phyloP scores from a whole-genome alignment of 2,329 filamentous ascomycete genomes.

The Neofusicoccum sp. region DNA sequence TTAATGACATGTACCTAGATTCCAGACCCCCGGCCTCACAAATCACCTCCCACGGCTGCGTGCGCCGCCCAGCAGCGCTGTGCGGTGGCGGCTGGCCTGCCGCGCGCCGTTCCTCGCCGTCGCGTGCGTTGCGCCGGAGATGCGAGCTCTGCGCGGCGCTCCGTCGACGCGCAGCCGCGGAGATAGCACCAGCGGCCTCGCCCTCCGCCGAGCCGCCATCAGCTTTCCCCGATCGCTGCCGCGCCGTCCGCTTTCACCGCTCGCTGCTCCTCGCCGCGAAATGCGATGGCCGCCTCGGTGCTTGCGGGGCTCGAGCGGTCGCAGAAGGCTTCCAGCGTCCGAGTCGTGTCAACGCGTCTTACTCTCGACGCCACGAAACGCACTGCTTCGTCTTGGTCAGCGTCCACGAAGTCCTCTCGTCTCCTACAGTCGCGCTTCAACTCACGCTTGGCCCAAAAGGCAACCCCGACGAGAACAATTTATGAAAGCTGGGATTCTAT shows the following conservation, averaged over 20 bases:
- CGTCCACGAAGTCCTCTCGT: no score
- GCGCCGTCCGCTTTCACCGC: neutral
- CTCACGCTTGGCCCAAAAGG: no score
- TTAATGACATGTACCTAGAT: conserved; percentile 8
- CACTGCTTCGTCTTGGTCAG: no score
- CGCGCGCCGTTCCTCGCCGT: neutral
- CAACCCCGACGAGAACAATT: no score
- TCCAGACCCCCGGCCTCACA: conserved; percentile 12
- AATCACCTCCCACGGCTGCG: conserved; percentile 2
- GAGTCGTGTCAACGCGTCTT: no score
- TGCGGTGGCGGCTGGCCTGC: neutral
- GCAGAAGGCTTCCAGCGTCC: no score
- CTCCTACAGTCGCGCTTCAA: no score
- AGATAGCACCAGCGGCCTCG: neutral
- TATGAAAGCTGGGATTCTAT: no score
- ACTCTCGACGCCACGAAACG: no score
- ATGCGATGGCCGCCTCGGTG: no score
- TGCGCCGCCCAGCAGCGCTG: neutral
- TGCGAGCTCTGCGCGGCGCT: neutral
- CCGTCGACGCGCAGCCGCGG: neutral
- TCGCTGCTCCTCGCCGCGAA: neutral
- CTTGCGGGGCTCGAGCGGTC: no score
- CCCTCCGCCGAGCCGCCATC: neutral
- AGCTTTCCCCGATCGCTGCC: neutral
- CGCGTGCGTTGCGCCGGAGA: neutral